Percentiles rank a stretch among this genome's conserved stretches.
Conservation (phyloP, 2,329 filamentous ascomycete species). For the Paradendryphiella salina region DNA sequence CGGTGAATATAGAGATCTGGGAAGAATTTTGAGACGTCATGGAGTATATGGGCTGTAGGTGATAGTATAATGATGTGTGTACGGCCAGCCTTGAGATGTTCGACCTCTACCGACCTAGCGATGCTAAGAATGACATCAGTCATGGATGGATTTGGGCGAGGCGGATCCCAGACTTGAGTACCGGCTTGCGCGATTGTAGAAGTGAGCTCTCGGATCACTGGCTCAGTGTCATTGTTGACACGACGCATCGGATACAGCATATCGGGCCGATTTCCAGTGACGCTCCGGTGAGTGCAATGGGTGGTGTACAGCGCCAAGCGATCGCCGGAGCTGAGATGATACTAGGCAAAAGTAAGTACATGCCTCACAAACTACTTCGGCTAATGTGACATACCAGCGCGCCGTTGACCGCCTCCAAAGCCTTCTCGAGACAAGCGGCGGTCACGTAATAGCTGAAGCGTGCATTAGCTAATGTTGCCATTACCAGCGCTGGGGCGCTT, state of each 20-base stretch:
- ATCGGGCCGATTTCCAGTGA: constrained; percentile 35
- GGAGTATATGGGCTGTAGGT: constrained; percentile 26
- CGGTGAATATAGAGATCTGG: constrained; percentile 33
- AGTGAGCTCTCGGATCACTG: constrained; percentile 24
- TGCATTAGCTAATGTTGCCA: constrained; percentile 2
- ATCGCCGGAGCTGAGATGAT: constrained; percentile 27
- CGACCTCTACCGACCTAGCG: constrained; percentile 24
- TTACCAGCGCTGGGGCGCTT: background rate
- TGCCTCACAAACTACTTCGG: background rate
- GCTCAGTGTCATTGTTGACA: constrained; percentile 18
- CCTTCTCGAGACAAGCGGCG: constrained; percentile 27
- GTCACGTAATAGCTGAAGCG: constrained; percentile 35
- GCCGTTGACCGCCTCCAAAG: constrained; percentile 23
- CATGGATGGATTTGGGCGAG: constrained; percentile 38
- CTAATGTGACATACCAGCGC: constrained; percentile 12
- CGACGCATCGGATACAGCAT: constrained; percentile 26
- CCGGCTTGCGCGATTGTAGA: constrained; percentile 23
- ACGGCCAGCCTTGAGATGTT: constrained; percentile 18
- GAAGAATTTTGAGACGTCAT: constrained; percentile 26
- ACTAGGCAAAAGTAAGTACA: constrained; percentile 7
- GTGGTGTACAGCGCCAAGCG: constrained; percentile 39
- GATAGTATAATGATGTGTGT: constrained; percentile 38
- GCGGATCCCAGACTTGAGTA: constrained; percentile 32
- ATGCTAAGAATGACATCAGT: constrained; percentile 32
- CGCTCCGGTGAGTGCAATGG: constrained; percentile 34